Percentiles rank a stretch among this genome's conserved stretches.
Evolutionary conservation across 495 filamentous ascomycete genomes (phyloP).

Genomic region (Penicillium samsonianum): DNA sequence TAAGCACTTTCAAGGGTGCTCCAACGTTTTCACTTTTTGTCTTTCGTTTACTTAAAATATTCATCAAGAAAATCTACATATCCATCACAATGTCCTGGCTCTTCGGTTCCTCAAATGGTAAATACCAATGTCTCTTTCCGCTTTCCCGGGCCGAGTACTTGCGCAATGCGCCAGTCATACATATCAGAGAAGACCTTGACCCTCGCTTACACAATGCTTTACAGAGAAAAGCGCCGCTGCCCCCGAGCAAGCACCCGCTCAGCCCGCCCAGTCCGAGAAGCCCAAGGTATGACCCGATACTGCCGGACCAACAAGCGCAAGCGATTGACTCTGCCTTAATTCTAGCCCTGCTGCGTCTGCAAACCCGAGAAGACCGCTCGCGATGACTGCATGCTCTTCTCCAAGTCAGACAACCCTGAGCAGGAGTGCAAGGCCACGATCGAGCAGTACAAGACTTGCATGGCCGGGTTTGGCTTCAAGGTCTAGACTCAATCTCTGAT

Average conservation of each 20-base stretch:
- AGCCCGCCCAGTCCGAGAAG: slow-evolving; percentile 45
- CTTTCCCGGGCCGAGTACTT: not conserved
- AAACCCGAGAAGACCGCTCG: slow-evolving; percentile 88
- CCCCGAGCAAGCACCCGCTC: slow-evolving; percentile 31
- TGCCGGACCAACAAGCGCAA: slow-evolving; percentile 1
- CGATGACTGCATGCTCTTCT: slow-evolving; percentile 99
- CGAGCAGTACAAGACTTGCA: slow-evolving; percentile 84
- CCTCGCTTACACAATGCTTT: slow-evolving; percentile 12
- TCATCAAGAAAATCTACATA: not conserved
- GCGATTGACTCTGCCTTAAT: not conserved
- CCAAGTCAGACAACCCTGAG: slow-evolving; percentile 67
- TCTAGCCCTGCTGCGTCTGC: slow-evolving; percentile 94
- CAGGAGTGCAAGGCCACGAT: slow-evolving; percentile 81
- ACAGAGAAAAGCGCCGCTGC: slow-evolving; percentile 28
- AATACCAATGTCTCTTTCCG: slow-evolving; percentile 13
- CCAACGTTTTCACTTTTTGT: too few relatives aligned
- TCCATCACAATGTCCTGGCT: slow-evolving; percentile 44
- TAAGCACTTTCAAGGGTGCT: slow-evolving; percentile 4
- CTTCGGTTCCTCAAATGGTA: slow-evolving; percentile 45
- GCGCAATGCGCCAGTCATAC: slow-evolving; percentile 22
- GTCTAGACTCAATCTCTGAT: slow-evolving; percentile 42
- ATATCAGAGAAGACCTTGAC: not conserved
- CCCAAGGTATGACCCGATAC: slow-evolving; percentile 51
- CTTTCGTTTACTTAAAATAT: slow-evolving; percentile 1
- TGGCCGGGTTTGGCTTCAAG: slow-evolving; percentile 92